Evolutionary conservation across 768 basidiomycete species (phyloP).

Genomic region (Rhizopogon vesiculosus): DNA sequence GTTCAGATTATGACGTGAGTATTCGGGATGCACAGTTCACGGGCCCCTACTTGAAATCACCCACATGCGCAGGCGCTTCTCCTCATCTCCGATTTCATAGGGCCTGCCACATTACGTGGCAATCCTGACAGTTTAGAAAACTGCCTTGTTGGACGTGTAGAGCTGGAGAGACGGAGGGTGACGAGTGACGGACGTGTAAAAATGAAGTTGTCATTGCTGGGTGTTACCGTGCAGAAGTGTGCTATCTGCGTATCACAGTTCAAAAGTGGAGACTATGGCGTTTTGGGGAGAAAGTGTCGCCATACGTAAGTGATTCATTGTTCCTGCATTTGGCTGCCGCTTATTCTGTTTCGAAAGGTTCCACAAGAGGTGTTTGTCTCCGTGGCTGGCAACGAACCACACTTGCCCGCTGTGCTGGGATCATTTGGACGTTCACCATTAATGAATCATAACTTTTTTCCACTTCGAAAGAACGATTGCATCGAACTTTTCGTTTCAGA

Average conservation of each 20-base stretch:
- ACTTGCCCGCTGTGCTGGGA: conserved; percentile 67
- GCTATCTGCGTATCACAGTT: conserved; percentile 73
- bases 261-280: conserved; percentile 50
- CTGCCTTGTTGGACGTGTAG: conserved; percentile 40
- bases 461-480: neutral
- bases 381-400: conserved; percentile 55
- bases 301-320: conserved; percentile 41
- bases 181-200: conserved; percentile 66
- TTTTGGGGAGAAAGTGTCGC: conserved; percentile 51
- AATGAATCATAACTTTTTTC: neutral
- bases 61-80: conserved; percentile 45
- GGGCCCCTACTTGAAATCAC: conserved; percentile 14
- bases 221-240: conserved; percentile 62
- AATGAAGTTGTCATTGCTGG: conserved; percentile 62
- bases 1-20: conserved; percentile 64
- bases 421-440: conserved; percentile 29
- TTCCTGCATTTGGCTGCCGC: neutral
- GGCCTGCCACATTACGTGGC: conserved; percentile 36
- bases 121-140: conserved; percentile 12
- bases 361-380: conserved; percentile 58
- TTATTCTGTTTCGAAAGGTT: conserved; percentile 30
- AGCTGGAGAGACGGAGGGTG: conserved; percentile 53
- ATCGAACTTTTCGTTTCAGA: neutral
- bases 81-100: conserved; percentile 57
- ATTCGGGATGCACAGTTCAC: conserved; percentile 15